These are phyloP conservation scores for Aphanomyces euteiches DNA, from an alignment of 352 stramenopile species.

Conservation along the genomic window DNA sequence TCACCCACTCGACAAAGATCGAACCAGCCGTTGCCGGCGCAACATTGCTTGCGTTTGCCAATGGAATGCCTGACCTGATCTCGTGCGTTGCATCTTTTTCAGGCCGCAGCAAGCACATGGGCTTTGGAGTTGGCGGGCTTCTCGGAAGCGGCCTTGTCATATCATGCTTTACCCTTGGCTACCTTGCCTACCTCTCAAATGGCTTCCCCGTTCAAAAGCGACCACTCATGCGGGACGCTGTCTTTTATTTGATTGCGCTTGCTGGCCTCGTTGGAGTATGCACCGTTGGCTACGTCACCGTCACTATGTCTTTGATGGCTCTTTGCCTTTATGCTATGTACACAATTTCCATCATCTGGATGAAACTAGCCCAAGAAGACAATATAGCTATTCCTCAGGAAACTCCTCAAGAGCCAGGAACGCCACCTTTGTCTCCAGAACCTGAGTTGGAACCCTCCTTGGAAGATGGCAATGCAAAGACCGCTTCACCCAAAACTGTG, in stretches of 20 bases:
- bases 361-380: background rate
- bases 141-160: constrained; percentile 27
- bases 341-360: constrained; percentile 15
- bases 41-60: constrained; percentile 26
- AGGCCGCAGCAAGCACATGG: constrained; percentile 15
- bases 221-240: constrained; percentile 27
- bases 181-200: constrained; percentile 23
- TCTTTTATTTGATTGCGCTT: constrained; percentile 22
- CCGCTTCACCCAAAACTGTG: background rate
- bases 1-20: constrained; percentile 4
- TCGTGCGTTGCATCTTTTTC: constrained; percentile 26
- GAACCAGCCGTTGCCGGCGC: constrained; percentile 24
- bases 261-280: constrained; percentile 11
- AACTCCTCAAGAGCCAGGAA: background rate
- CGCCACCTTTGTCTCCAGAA: background rate
- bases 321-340: constrained; percentile 16
- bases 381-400: background rate
- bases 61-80: constrained; percentile 25
- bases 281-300: constrained; percentile 18
- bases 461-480: background rate
- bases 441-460: background rate
- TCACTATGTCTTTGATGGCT: constrained; percentile 7
- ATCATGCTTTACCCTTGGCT: constrained; percentile 23
- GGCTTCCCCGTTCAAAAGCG: constrained; percentile 17
- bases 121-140: constrained; percentile 27